Conservation (phyloP, 1,284 basidiomycete species). For the Wolfiporia cocos region DNA sequence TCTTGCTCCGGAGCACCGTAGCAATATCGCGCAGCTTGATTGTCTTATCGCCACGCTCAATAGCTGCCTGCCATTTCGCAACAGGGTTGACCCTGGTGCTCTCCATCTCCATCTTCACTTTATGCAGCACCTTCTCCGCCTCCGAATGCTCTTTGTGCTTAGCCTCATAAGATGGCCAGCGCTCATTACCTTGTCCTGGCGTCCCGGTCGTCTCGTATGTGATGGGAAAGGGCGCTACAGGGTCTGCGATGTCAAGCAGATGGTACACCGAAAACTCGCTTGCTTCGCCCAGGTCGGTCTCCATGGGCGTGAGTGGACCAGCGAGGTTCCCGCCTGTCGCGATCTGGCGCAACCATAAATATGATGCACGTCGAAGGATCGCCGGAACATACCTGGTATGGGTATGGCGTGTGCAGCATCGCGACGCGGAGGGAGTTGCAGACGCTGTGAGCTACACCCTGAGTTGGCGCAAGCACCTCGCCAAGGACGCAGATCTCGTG, state of each 20-base stretch:
- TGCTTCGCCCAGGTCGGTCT: conserved; percentile 2
- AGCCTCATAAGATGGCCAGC: not conserved
- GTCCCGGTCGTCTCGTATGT: not conserved
- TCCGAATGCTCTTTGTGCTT: not conserved
- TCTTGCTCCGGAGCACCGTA: conserved; percentile 6
- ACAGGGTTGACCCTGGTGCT: not conserved
- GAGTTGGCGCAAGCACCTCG: conserved; percentile 7
- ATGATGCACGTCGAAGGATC: not conserved
- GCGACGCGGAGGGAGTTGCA: conserved; percentile 6
- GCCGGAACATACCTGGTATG: conserved; percentile 1
- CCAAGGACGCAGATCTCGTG: conserved; percentile 3
- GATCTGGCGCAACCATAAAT: not conserved
- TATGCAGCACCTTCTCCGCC: not conserved
- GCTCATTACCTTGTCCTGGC: not conserved
- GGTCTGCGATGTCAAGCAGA: conserved; percentile 4
- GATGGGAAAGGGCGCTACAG: conserved; percentile 4
- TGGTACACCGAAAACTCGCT: conserved; percentile 6
- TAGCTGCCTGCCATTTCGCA: not conserved
- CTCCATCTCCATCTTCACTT: conserved; percentile 1
- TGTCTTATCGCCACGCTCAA: conserved; percentile 1
- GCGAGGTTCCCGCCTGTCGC: conserved; percentile 5
- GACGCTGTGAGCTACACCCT: conserved; percentile 4
- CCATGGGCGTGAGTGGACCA: conserved; percentile 2
- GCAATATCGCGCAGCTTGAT: conserved; percentile 3
- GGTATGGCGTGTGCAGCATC: conserved; percentile 2